Evolutionary conservation across 2,329 filamentous ascomycete species (phyloP).

Genomic region (Diaporthe aspalathi): DNA sequence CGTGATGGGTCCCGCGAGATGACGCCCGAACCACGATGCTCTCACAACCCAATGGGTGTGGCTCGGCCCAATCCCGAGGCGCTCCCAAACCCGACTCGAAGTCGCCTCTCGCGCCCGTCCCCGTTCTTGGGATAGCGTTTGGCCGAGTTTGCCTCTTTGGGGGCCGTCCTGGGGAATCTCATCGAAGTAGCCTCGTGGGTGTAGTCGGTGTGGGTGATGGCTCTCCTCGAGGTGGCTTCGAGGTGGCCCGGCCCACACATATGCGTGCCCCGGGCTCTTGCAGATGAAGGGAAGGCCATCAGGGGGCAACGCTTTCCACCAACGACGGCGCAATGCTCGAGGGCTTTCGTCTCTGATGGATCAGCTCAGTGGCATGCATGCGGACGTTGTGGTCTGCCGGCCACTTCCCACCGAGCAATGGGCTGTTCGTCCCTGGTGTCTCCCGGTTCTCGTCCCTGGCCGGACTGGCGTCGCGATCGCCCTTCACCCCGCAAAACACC

Average conservation of each 20-base stretch:
- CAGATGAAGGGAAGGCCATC: background rate
- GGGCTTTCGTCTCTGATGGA: background rate
- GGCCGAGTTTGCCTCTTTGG: background rate
- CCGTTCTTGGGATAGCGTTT: slow-evolving; percentile 22
- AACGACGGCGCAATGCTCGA: background rate
- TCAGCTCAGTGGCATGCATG: background rate
- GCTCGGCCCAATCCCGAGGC: slow-evolving; percentile 24
- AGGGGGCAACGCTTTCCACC: background rate
- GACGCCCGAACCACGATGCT: slow-evolving; percentile 11
- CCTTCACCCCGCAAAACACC: slow-evolving; percentile 22
- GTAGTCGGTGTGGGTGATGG: slow-evolving; percentile 11
- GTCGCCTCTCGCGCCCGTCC: slow-evolving; percentile 21
- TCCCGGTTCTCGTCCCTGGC: background rate
- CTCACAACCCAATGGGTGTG: slow-evolving; percentile 11
- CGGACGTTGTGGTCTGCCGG: background rate
- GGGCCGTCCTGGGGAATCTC: background rate
- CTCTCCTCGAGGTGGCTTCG: slow-evolving; percentile 6
- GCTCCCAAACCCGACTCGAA: slow-evolving; percentile 12
- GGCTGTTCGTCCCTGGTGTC: background rate
- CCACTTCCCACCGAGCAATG: background rate
- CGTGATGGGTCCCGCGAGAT: slow-evolving; percentile 23
- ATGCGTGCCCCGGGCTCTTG: background rate
- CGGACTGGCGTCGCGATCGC: background rate
- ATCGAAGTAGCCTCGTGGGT: background rate
- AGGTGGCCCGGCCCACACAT: background rate